Conservation (phyloP, 192 early-diverging fungal genomes). For the Powellomyces hirtus region DNA sequence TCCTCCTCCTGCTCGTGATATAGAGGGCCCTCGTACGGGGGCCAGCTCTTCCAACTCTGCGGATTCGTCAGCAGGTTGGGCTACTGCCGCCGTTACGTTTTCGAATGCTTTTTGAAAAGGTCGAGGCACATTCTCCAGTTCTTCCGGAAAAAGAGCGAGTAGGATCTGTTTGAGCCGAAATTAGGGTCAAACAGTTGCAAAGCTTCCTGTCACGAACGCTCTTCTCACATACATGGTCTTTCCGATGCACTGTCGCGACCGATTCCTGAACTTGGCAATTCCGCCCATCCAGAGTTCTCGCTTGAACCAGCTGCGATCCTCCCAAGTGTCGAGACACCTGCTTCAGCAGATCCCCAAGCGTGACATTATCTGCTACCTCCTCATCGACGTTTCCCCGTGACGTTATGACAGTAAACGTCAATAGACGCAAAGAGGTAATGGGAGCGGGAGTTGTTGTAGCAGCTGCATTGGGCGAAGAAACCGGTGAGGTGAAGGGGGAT, state of each 20-base stretch:
- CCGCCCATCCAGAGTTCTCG: slow-evolving; percentile 12
- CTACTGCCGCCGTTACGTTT: background rate
- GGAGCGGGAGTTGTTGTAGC: background rate
- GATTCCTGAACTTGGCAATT: background rate
- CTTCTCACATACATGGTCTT: slow-evolving; percentile 24
- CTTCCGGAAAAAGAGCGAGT: slow-evolving; percentile 10
- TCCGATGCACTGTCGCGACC: slow-evolving; percentile 9
- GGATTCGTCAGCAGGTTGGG: background rate
- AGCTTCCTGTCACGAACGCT: no score
- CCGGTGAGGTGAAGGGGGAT: background rate
- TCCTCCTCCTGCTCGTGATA: background rate
- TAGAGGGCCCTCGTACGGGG: background rate
- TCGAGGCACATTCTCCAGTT: slow-evolving; percentile 11
- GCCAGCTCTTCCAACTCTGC: background rate
- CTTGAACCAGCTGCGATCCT: slow-evolving; percentile 2
- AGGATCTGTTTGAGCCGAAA: no score
- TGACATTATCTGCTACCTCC: slow-evolving; percentile 2
- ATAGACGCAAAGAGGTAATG: background rate
- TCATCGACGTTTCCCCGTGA: slow-evolving; percentile 1
- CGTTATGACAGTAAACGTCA: slow-evolving; percentile 18
- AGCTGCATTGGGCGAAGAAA: background rate
- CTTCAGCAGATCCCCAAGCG: background rate
- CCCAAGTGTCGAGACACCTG: background rate
- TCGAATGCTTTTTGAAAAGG: slow-evolving; percentile 18
- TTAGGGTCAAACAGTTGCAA: no score